Evolutionary conservation across 129 eudicot genomes (phyloP).

Genomic region (Glebionis coronaria): DNA sequence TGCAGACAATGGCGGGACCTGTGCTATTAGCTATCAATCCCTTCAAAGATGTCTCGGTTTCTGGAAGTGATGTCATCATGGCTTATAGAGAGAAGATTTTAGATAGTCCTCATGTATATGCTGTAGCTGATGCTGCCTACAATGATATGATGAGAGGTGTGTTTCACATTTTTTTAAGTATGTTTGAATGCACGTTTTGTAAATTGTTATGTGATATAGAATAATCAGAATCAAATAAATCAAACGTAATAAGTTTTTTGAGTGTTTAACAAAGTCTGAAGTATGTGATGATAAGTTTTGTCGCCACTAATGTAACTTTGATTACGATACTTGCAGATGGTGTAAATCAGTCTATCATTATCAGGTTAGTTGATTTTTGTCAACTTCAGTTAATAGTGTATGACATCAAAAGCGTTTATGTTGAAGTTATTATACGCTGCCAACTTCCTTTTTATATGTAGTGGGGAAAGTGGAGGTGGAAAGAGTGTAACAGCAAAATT

Average conservation of each 20-base stretch:
- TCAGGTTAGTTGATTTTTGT: slow-evolving; percentile 57
- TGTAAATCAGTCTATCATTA: slow-evolving; percentile 69
- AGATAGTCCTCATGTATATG: slow-evolving; percentile 85
- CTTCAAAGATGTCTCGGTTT: slow-evolving; percentile 58
- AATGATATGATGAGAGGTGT: slow-evolving; percentile 74
- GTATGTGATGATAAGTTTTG: no score
- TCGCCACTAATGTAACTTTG: background rate
- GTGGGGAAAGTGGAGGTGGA: slow-evolving; percentile 99
- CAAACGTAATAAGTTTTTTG: background rate
- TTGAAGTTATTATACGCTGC: background rate
- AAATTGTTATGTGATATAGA: background rate
- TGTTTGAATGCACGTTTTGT: background rate
- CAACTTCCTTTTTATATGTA: slow-evolving; percentile 23
- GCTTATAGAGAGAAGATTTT: slow-evolving; percentile 82
- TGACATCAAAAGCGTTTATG: background rate
- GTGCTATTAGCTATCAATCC: slow-evolving; percentile 86
- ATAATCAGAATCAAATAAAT: background rate
- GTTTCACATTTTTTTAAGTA: background rate
- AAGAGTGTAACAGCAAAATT: slow-evolving; percentile 90
- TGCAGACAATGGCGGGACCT: slow-evolving; percentile 88
- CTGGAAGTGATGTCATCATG: slow-evolving; percentile 51
- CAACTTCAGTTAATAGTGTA: background rate
- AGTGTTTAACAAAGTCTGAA: background rate
- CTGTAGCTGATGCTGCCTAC: slow-evolving; percentile 67
- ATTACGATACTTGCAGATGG: slow-evolving; percentile 63